A percentile compares a stretch with the other conserved stretches of the same genome.
Conservation (phyloP, 148 eudicot species). For the Amaranthus hypochondriacus region DNA sequence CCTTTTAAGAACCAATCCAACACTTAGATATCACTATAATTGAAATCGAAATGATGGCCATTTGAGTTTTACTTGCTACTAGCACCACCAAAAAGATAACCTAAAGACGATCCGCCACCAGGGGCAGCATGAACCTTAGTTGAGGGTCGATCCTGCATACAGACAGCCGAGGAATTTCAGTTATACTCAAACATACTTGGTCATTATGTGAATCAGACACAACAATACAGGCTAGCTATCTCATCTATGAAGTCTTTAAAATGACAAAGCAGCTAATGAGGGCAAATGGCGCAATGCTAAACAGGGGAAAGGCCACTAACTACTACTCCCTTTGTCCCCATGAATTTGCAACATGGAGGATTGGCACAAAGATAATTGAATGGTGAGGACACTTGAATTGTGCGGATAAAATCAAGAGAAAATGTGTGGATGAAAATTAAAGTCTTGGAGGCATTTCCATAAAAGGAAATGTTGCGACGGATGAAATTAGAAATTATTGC, state of each 20-base stretch:
- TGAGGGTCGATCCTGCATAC: slow-evolving; percentile 57
- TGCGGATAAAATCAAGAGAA: no score
- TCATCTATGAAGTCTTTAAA: not conserved
- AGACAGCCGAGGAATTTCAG: slow-evolving; percentile 4
- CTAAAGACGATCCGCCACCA: slow-evolving; percentile 32
- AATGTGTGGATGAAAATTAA: no score
- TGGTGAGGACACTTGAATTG: no score
- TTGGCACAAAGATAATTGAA: no score
- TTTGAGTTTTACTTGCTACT: slow-evolving; percentile 4
- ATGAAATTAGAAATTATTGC: no score
- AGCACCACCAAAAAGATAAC: slow-evolving; percentile 32
- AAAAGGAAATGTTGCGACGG: no score
- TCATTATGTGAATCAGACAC: not conserved
- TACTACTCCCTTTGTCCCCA: no score
- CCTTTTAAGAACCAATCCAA: slow-evolving; percentile 10
- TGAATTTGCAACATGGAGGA: no score
- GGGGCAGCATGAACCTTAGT: slow-evolving; percentile 36
- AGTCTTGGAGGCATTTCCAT: no score
- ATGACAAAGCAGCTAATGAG: not conserved
- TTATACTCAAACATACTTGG: not conserved
- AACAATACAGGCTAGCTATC: not conserved
- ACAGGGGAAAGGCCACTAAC: no score
- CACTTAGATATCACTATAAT: slow-evolving; percentile 14
- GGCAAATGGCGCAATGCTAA: no score
- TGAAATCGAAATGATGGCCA: slow-evolving; percentile 8